Evolutionary conservation across 257 asterid genomes (phyloP).

Genomic region (Cynanchum wilfordii): DNA sequence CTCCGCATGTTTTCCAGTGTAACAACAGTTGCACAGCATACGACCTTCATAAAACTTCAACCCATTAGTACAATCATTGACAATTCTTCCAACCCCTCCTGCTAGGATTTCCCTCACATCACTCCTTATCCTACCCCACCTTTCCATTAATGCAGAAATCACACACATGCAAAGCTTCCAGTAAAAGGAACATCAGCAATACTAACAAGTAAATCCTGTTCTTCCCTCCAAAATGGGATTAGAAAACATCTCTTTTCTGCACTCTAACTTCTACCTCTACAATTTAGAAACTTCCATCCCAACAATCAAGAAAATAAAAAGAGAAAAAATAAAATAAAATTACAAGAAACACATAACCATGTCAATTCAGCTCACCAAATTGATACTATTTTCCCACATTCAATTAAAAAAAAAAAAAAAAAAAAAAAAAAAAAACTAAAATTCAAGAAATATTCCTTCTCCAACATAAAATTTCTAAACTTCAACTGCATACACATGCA

Average conservation of each 20-base stretch:
- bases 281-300: neutral
- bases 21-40: neutral
- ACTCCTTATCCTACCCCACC: neutral
- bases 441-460: too few relatives aligned
- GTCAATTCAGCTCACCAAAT: neutral
- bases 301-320: neutral
- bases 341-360: neutral
- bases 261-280: neutral
- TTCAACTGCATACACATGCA: neutral
- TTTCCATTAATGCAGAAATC: neutral
- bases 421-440: neutral
- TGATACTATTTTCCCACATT: neutral
- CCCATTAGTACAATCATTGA: neutral
- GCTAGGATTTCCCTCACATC: neutral
- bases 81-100: neutral
- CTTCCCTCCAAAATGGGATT: neutral
- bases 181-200: neutral
- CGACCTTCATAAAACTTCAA: conserved; percentile 7
- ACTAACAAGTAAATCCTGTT: neutral
- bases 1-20: neutral
- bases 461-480: neutral
- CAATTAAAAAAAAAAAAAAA: neutral
- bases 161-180: neutral
- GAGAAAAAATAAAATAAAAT: neutral
- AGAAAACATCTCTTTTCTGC: neutral